phyloP scores from a whole-genome alignment of 805 yeast species.

The Scheffersomyces lignosus region DNA sequence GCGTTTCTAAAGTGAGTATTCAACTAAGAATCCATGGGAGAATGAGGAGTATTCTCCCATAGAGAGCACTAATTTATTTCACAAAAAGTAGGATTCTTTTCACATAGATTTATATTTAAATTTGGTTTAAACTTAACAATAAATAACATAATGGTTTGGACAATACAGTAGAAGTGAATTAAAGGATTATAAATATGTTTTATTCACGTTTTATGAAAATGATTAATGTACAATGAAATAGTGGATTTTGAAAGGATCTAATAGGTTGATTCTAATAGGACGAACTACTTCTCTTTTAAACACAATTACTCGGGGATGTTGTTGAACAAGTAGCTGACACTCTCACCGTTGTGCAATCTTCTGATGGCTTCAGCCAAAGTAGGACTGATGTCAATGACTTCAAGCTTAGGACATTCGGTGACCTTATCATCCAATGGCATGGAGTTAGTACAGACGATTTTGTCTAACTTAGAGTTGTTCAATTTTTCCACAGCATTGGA shows the following conservation, averaged over 20 bases:
- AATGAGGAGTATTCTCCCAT: neutral
- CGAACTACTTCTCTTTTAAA: no score
- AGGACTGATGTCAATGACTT: constrained; percentile 80
- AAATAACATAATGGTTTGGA: no score
- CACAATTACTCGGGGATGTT: constrained; percentile 44
- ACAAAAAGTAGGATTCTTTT: neutral
- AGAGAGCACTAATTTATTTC: no score
- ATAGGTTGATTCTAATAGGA: no score
- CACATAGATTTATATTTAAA: neutral
- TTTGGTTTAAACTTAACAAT: neutral
- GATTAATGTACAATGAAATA: neutral
- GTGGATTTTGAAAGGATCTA: no score
- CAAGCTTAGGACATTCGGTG: constrained; percentile 63
- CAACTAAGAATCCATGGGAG: neutral
- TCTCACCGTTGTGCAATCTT: constrained; percentile 94
- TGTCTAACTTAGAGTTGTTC: constrained; percentile 62
- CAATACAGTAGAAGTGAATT: no score
- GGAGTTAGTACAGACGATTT: constrained; percentile 89
- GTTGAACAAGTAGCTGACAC: constrained; percentile 81
- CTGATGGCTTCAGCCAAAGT: constrained; percentile 92
- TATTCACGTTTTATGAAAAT: no score
- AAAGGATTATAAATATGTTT: no score
- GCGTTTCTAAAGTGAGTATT: constrained; percentile 1
- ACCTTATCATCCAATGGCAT: constrained; percentile 76
- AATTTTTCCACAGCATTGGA: constrained; percentile 79